Evolutionary conservation across 2,329 filamentous ascomycete species (phyloP).

Genomic region (Fusarium coffeatum): DNA sequence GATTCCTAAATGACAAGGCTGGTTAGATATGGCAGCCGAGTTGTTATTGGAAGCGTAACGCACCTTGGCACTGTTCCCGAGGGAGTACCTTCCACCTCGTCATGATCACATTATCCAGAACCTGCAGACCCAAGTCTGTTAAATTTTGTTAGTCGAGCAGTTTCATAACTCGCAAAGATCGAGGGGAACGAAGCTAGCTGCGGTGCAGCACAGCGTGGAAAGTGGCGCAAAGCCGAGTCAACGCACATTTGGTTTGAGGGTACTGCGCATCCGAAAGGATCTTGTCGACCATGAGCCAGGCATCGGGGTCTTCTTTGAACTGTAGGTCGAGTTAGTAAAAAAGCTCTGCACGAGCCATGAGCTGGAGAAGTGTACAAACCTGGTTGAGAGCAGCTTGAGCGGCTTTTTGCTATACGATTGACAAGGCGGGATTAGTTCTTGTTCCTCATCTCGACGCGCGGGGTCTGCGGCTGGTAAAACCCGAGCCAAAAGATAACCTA

Average conservation of each 20-base stretch:
- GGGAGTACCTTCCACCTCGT: slow-evolving; percentile 99
- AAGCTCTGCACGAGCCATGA: not conserved
- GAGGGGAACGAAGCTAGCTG: not conserved
- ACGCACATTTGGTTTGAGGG: slow-evolving; percentile 94
- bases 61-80: slow-evolving; percentile 92
- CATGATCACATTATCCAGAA: slow-evolving; percentile 98
- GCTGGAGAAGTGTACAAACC: slow-evolving; percentile 64
- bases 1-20: slow-evolving; percentile 72
- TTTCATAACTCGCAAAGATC: slow-evolving; percentile 10
- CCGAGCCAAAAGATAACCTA: slow-evolving; percentile 57
- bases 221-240: slow-evolving; percentile 28
- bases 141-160: slow-evolving; percentile 44
- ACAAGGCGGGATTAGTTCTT: slow-evolving; percentile 35
- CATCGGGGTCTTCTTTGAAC: slow-evolving; percentile 99
- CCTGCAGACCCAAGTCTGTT: slow-evolving; percentile 89
- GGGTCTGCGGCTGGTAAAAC: slow-evolving; percentile 38
- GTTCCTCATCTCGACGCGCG: slow-evolving; percentile 33
- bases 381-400: slow-evolving; percentile 93
- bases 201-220: slow-evolving; percentile 6
- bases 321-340: slow-evolving; percentile 54
- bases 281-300: slow-evolving; percentile 97
- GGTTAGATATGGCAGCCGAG: slow-evolving; percentile 23
- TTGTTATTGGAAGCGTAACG: slow-evolving; percentile 40
- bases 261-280: slow-evolving; percentile 94
- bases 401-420: slow-evolving; percentile 85